phyloP scores from a whole-genome alignment of 306 rosid genomes.

The Prunus campanulata region DNA sequence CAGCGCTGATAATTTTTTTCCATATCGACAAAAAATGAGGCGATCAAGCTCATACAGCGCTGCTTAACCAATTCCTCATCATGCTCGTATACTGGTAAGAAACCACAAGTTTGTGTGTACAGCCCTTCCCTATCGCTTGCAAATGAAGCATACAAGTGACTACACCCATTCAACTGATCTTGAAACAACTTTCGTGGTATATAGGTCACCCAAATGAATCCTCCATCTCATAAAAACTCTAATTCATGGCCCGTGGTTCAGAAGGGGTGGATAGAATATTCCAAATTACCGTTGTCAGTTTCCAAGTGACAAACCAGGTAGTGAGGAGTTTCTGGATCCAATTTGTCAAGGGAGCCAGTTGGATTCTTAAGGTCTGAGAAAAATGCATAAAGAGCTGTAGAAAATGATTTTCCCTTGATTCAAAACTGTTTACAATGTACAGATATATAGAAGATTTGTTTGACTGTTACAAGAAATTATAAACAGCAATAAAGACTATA shows the following conservation, averaged over 20 bases:
- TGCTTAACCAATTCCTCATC: not conserved
- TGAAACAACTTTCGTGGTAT: conserved; percentile 14
- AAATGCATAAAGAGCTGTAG: not conserved
- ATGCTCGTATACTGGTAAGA: not conserved
- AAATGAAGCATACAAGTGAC: conserved; percentile 5
- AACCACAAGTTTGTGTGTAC: not conserved
- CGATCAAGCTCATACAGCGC: no score
- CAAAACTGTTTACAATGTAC: no score
- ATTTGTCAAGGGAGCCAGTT: conserved; percentile 3
- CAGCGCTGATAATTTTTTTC: no score
- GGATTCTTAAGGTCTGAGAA: not conserved
- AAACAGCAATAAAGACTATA: no score
- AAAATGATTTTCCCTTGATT: no score
- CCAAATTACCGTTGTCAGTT: not conserved
- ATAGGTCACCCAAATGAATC: conserved; percentile 2
- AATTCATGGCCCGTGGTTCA: not conserved
- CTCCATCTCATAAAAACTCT: not conserved
- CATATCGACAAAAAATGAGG: no score
- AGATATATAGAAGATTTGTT: no score
- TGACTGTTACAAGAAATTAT: no score
- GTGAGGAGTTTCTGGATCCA: not conserved
- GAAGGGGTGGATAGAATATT: not conserved
- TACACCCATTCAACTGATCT: not conserved
- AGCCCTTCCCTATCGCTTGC: not conserved
- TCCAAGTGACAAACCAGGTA: not conserved